phyloP scores from a whole-genome alignment of 345 rosid species.

The Reutealis trisperma region DNA sequence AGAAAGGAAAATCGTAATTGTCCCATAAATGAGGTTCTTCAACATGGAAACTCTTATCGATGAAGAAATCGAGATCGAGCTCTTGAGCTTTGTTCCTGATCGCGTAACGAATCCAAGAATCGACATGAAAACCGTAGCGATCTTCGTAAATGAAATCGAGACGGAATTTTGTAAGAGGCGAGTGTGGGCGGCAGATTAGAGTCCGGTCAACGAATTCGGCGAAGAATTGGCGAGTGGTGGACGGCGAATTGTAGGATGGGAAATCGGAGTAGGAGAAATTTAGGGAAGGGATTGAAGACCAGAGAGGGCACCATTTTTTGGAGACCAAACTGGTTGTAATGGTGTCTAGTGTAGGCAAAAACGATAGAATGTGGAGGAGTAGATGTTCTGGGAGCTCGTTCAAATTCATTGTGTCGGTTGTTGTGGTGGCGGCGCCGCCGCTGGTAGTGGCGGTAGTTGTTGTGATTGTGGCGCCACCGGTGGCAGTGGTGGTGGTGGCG shows the following conservation, averaged over 20 bases:
- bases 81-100: constrained; percentile 5
- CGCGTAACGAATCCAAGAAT: constrained; percentile 19
- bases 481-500: neutral
- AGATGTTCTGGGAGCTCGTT: constrained; percentile 1
- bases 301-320: neutral
- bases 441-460: neutral
- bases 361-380: constrained; percentile 6
- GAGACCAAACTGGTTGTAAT: constrained; percentile 5
- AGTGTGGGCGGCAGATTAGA: neutral
- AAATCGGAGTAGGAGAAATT: neutral
- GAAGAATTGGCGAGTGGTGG: constrained; percentile 13
- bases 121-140: constrained; percentile 9
- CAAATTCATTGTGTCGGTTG: neutral
- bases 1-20: constrained; percentile 12
- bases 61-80: constrained; percentile 13
- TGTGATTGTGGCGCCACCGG: neutral
- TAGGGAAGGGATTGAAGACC: neutral
- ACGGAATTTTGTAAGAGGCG: constrained; percentile 1
- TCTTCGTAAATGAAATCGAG: constrained; percentile 18
- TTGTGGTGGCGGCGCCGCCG: neutral
- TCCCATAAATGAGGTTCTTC: neutral
- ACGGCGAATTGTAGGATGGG: neutral
- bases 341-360: constrained; percentile 6
- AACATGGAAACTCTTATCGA: neutral
- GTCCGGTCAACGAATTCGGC: constrained; percentile 12